Base-by-base conservation (phyloP, 2,329 filamentous ascomycete species). In the Uncinocarpus reesii region DNA sequence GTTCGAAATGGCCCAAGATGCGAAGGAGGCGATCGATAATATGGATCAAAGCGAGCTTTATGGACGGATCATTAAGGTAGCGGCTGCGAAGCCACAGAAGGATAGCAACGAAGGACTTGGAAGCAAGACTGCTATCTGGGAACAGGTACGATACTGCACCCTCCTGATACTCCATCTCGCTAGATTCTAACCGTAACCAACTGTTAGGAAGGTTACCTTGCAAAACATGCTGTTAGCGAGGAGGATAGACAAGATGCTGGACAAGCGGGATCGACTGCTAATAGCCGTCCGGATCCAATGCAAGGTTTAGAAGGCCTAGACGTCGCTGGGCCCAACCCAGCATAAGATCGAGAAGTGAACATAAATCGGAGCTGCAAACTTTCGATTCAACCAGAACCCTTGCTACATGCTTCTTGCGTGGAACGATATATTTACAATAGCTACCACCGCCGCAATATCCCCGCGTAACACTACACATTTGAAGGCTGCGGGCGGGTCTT, bases 31-130 rank as follows among this genome's bases (percentile, higher is more conserved):
- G 43, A 95, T 98, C 65, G 88, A 96, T 74, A 98, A 98, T 64
- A 96, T 98, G 90, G 87, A 98, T 63, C 88, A 95, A 65, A 84
- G 89, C 52, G 90, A 96, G 69, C 78, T 98, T 38, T 96, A 90
- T 63, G 93, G 92, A 8, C 80, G 86, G 51, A 83, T 92, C 11
- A 83, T 98, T 64, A 95, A 89, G 65, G 90, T 96, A 44, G 89
- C 87, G 37, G 78, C 84, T 48, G 93, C 93, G 36, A 98, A 95
- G 67, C 80, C 86, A 26, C 87, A 92, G 53, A 95, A 95, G 73
- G 86, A 86, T 58, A 78, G 80, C 42, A 85, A 85, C 46, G 87
- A 94, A 64, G 88, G 89, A 0, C 66, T 98, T 37, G 89, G 90
- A 20, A 94, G 87, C 71, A 93, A 88, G 68, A 95, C 84, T 37